Evolutionary conservation across 2,329 filamentous ascomycete species (phyloP).

Genomic region (Rhynchosporium agropyri): DNA sequence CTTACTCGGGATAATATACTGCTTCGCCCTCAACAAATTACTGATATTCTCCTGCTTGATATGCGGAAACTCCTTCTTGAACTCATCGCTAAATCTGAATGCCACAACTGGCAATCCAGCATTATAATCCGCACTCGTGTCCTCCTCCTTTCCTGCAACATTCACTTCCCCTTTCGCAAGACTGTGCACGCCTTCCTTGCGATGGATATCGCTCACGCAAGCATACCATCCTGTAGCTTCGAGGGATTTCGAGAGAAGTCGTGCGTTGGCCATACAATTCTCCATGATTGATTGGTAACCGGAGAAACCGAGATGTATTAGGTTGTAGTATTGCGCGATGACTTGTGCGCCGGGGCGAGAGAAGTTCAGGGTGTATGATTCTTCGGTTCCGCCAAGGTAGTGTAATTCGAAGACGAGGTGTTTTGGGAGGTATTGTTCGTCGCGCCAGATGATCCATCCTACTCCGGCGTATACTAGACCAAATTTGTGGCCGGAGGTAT

Average conservation of each 20-base stretch:
- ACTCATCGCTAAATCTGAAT: conserved; percentile 64
- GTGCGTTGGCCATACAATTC: conserved; percentile 66
- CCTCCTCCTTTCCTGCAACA: conserved; percentile 47
- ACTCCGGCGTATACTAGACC: conserved; percentile 68
- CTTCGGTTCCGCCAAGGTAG: conserved; percentile 72
- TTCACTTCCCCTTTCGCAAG: conserved; percentile 40
- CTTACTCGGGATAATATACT: conserved; percentile 67
- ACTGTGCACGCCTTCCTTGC: conserved; percentile 52
- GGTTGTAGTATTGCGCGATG: conserved; percentile 73
- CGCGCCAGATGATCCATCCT: conserved; percentile 72
- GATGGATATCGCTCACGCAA: conserved; percentile 67
- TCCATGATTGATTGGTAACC: conserved; percentile 69
- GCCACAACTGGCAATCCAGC: conserved; percentile 70
- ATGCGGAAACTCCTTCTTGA: conserved; percentile 61
- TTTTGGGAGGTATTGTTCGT: conserved; percentile 65
- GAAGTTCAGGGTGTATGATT: conserved; percentile 73
- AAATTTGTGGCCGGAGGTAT: conserved; percentile 64
- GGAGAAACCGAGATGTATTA: conserved; percentile 68
- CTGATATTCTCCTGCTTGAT: conserved; percentile 66
- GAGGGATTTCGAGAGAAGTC: conserved; percentile 63
- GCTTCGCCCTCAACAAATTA: conserved; percentile 63
- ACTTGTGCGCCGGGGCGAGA: conserved; percentile 70
- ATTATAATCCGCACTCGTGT: conserved; percentile 62
- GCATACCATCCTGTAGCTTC: conserved; percentile 69
- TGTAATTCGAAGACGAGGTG: conserved; percentile 69